These are phyloP conservation scores for Xylaria bambusicola DNA, from an alignment of 495 filamentous ascomycete species.

Conservation along the genomic window DNA sequence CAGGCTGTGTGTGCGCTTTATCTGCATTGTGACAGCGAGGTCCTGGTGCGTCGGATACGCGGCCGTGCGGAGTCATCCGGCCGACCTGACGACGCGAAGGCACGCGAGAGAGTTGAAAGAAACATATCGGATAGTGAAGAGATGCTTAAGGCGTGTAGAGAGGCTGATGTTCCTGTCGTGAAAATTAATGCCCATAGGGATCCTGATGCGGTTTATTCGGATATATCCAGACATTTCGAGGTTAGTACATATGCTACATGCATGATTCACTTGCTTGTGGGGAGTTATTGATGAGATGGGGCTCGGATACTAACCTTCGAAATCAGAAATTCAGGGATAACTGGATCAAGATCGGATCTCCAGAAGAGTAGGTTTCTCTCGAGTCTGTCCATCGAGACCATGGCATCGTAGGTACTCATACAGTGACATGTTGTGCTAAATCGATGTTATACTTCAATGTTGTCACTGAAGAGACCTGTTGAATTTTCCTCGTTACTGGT, in stretches of 20 bases:
- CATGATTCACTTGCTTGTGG: too few species aligned
- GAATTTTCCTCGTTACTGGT: too few species aligned
- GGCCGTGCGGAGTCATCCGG: conserved; percentile 16
- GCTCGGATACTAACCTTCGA: too few species aligned
- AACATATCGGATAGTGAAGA: conserved; percentile 2
- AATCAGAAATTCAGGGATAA: too few species aligned
- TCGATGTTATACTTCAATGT: too few species aligned
- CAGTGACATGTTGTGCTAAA: too few species aligned
- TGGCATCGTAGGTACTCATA: too few species aligned
- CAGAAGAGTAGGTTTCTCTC: too few species aligned
- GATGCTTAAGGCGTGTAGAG: conserved; percentile 21
- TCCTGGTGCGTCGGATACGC: conserved; percentile 12
- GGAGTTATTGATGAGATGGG: too few species aligned
- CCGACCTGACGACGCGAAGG: conserved; percentile 19
- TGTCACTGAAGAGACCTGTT: too few species aligned
- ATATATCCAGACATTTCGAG: background rate
- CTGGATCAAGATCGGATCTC: too few species aligned
- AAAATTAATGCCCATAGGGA: conserved; percentile 17
- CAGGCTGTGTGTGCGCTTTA: conserved; percentile 10
- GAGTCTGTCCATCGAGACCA: too few species aligned
- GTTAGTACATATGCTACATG: background rate
- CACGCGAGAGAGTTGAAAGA: conserved; percentile 9
- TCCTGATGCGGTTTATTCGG: conserved; percentile 12
- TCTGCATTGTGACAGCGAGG: conserved; percentile 14
- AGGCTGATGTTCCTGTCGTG: conserved; percentile 8